These are phyloP conservation scores for Saccharomycopsis fodiens DNA, from an alignment of 805 yeast species.

Conservation along the genomic window DNA sequence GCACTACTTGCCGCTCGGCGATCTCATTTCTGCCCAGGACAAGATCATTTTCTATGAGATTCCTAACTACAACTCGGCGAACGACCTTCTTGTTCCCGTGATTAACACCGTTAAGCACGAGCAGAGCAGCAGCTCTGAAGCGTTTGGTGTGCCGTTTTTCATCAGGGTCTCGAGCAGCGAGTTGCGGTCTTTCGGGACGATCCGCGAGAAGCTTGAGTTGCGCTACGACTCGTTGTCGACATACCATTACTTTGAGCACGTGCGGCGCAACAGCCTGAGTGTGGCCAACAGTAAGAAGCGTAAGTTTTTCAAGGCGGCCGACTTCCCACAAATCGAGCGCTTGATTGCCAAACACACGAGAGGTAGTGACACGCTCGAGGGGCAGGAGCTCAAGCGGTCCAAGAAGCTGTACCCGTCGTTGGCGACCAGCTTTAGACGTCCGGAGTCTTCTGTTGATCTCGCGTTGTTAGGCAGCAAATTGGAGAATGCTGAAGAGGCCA, in stretches of 20 bases:
- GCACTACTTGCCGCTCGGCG: constrained; percentile 55
- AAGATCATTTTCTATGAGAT: constrained; percentile 58
- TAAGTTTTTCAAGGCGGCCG: constrained; percentile 23
- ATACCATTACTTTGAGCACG: constrained; percentile 29
- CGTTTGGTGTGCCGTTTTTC: constrained; percentile 76
- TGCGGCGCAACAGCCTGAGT: constrained; percentile 17
- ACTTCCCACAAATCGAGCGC: constrained; percentile 17
- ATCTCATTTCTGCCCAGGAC: constrained; percentile 56
- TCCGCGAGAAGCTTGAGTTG: constrained; percentile 49
- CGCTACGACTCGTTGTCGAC: constrained; percentile 43
- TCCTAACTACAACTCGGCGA: constrained; percentile 29
- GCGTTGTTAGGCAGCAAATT: background rate
- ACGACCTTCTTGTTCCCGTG: constrained; percentile 55
- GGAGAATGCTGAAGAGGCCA: too few species aligned
- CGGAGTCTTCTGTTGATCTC: background rate
- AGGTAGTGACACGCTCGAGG: background rate
- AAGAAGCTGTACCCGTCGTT: background rate
- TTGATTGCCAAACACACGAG: constrained; percentile 4
- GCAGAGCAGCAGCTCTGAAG: constrained; percentile 31
- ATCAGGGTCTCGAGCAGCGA: constrained; percentile 50
- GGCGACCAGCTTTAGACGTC: background rate
- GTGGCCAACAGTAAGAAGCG: constrained; percentile 7
- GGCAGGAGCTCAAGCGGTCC: constrained; percentile 2
- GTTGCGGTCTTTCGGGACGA: constrained; percentile 44
- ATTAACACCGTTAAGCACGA: constrained; percentile 32